Base-by-base conservation (phyloP, 768 basidiomycete genomes). In the Gelatoporia subvermispora region DNA sequence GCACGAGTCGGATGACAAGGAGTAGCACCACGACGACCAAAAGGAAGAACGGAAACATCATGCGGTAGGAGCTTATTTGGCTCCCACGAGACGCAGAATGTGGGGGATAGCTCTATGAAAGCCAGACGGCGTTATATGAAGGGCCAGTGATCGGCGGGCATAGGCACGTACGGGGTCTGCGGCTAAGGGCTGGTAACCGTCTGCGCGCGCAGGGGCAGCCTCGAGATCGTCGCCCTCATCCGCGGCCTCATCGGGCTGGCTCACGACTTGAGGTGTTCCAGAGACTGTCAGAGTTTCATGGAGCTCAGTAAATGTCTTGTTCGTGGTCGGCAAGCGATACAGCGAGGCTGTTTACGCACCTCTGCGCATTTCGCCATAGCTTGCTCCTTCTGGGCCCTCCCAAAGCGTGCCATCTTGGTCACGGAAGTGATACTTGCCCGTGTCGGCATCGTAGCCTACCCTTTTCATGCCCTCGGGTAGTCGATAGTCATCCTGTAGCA, bases 381-480 rank as follows among this genome's bases (percentile, higher is more conserved):
- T 68, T 28, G 81, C 75, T 20, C 85, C 86, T 52, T 81, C 73
- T 16, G 75, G 66, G 25, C 77, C 77, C 63, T 79, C 81, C 83
- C 59, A 81, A 52, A 65, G 60, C 8, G 62, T 66, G 9, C 86
- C 85, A 41, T 72, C 74, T 2, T 48, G 48, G 62, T 81, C 79
- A 21, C 74, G 73, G 67, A 82, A 90, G 60, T 75, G 74, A 68
- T 89, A 88, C 41, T 75, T 69, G 42, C 78, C 75, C 1, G 74
- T 73, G 68, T 90, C 88, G 3, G 82, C 69, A 65, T 91, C 88
- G 60, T 89, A 90, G 10, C 86, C 88, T 48, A 85, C 77, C 28
- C 88, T 79, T 52, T 79, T 70, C 61, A 77, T 65, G 36, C 77
- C 77, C 45, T 72, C 72, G 1, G 77, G 77, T 44, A 79, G 71